phyloP scores from a whole-genome alignment of 306 rosid species.

The Vigna reflexopilosa region DNA sequence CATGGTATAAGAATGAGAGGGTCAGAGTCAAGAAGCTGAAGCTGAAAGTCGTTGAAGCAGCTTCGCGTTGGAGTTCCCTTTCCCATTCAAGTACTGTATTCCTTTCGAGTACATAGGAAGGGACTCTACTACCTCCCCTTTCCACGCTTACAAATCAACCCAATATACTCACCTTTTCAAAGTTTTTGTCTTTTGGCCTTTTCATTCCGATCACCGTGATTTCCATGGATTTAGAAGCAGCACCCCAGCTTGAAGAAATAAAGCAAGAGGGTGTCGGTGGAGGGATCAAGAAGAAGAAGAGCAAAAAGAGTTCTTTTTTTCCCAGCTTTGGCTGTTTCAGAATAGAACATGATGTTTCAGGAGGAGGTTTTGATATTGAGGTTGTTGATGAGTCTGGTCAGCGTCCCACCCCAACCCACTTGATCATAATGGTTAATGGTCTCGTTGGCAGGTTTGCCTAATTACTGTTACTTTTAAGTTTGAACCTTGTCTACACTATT shows the following conservation, averaged over 20 bases:
- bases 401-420: slow-evolving; percentile 61
- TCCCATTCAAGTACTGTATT: background rate
- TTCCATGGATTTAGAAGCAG: slow-evolving; percentile 46
- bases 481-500: background rate
- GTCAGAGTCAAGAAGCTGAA: slow-evolving; percentile 39
- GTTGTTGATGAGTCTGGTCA: slow-evolving; percentile 54
- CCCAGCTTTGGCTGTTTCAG: slow-evolving; percentile 71
- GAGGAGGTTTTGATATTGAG: slow-evolving; percentile 64
- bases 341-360: slow-evolving; percentile 47
- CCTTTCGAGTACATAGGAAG: background rate
- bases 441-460: slow-evolving; percentile 72
- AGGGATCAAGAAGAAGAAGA: slow-evolving; percentile 25
- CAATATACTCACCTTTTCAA: background rate
- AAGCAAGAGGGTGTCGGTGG: slow-evolving; percentile 22
- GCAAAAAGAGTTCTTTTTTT: slow-evolving; percentile 30
- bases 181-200: background rate
- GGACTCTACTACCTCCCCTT: background rate
- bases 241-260: slow-evolving; percentile 32
- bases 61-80: background rate
- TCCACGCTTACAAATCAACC: background rate
- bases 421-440: slow-evolving; percentile 83
- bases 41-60: slow-evolving; percentile 24
- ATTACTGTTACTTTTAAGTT: background rate
- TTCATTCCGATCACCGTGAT: background rate
- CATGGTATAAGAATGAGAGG: background rate